Conservation (phyloP, 805 yeast genomes). For the Tetrapisispora namnaoensis region DNA sequence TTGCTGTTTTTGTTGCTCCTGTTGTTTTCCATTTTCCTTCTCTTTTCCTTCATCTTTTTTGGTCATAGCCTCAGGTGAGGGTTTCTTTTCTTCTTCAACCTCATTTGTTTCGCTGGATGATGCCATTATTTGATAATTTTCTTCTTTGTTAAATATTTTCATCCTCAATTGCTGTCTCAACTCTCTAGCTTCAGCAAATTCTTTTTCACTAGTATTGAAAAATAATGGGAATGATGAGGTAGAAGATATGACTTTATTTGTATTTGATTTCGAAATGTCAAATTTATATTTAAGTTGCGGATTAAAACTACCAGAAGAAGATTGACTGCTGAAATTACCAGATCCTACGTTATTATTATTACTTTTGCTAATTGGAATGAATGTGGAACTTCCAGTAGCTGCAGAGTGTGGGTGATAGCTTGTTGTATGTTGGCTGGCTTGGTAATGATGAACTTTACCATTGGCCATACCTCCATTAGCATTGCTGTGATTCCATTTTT, state of each 20-base stretch:
- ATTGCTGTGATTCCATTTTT: slow-evolving; percentile 16
- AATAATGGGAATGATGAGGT: slow-evolving; percentile 21
- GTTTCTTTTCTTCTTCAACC: neutral
- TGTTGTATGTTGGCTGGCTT: slow-evolving; percentile 12
- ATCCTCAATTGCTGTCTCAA: slow-evolving; percentile 16
- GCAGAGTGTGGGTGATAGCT: slow-evolving; percentile 5
- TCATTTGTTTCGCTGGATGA: neutral
- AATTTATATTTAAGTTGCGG: slow-evolving; percentile 16
- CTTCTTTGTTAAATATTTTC: slow-evolving; percentile 3
- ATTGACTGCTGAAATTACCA: neutral
- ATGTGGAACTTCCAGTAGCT: neutral
- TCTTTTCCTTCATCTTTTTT: neutral
- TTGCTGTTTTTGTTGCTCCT: neutral
- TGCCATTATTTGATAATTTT: neutral
- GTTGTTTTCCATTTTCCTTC: neutral
- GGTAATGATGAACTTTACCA: slow-evolving; percentile 6
- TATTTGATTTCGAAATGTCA: slow-evolving; percentile 15
- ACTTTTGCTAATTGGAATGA: neutral
- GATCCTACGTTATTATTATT: neutral
- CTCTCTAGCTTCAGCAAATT: slow-evolving; percentile 25
- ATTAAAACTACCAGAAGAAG: neutral
- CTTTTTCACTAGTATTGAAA: slow-evolving; percentile 23
- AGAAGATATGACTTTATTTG: neutral
- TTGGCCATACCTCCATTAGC: slow-evolving; percentile 2
- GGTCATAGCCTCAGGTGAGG: neutral